These are phyloP conservation scores for Tremellales sp. DNA, from an alignment of 1,284 basidiomycete genomes.

Conservation along the genomic window DNA sequence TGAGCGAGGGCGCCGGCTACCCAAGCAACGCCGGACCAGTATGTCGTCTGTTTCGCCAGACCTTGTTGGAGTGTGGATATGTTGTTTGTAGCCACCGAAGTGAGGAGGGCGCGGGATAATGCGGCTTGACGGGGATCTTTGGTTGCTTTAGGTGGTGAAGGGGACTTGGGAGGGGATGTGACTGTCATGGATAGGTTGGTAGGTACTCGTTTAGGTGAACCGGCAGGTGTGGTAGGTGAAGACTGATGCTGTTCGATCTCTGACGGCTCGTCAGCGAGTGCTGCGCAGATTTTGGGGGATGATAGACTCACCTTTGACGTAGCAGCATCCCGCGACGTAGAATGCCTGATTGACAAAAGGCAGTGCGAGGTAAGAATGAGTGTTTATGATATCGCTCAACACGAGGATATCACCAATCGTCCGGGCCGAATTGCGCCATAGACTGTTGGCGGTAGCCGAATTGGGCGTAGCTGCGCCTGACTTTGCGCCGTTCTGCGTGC, in stretches of 20 bases:
- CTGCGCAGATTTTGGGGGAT: background rate
- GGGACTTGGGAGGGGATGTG: background rate
- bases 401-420: constrained; percentile 35
- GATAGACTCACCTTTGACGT: constrained; percentile 22
- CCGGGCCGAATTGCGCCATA: constrained; percentile 29
- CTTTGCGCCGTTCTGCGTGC: background rate
- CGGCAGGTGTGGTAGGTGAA: background rate
- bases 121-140: constrained; percentile 4
- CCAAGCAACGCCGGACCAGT: constrained; percentile 27
- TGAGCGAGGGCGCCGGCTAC: constrained; percentile 21
- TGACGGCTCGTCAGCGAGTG: background rate
- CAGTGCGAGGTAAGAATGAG: constrained; percentile 21
- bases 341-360: constrained; percentile 33
- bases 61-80: constrained; percentile 22
- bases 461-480: constrained; percentile 13
- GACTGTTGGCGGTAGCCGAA: constrained; percentile 8
- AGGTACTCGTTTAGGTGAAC: background rate
- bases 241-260: constrained; percentile 9
- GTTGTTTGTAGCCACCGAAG: constrained; percentile 15
- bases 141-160: background rate
- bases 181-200: background rate
- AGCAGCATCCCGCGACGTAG: constrained; percentile 31
- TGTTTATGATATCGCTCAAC: constrained; percentile 27
- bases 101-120: constrained; percentile 17
- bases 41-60: constrained; percentile 18